phyloP scores from a whole-genome alignment of 768 basidiomycete genomes.

The Lactarius sanguifluus region DNA sequence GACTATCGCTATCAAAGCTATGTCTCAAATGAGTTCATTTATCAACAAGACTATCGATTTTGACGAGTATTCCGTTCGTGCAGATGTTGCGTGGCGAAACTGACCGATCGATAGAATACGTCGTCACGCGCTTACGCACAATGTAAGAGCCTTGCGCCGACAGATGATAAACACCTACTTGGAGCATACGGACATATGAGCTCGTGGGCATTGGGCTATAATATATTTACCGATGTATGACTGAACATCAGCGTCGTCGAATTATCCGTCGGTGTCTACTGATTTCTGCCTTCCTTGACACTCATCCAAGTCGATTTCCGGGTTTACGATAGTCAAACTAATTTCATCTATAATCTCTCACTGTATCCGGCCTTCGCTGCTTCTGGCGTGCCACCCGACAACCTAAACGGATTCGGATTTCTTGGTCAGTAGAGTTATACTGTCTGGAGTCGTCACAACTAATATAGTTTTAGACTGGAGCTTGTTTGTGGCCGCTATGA shows the following conservation, averaged over 20 bases:
- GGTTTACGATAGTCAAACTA: constrained; percentile 16
- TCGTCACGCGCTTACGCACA: neutral
- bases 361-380: too few relatives aligned
- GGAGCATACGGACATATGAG: constrained; percentile 7
- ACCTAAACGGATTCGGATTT: too few relatives aligned
- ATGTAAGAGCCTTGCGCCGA: constrained; percentile 18
- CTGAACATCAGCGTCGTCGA: constrained; percentile 53
- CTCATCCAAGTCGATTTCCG: neutral
- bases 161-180: constrained; percentile 13
- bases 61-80: constrained; percentile 33
- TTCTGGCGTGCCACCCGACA: constrained; percentile 20
- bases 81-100: neutral
- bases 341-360: constrained; percentile 1
- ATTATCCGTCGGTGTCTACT: constrained; percentile 13
- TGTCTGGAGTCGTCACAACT: neutral
- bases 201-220: constrained; percentile 62
- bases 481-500: constrained; percentile 20
- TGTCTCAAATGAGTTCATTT: constrained; percentile 51
- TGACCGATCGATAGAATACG: constrained; percentile 2
- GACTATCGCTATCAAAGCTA: constrained; percentile 62
- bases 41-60: constrained; percentile 30
- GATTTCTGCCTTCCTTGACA: neutral
- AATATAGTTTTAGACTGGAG: constrained; percentile 12
- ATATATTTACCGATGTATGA: constrained; percentile 59
- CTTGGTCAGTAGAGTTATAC: neutral